phyloP scores from a whole-genome alignment of 768 basidiomycete species.

The Russula emetica region DNA sequence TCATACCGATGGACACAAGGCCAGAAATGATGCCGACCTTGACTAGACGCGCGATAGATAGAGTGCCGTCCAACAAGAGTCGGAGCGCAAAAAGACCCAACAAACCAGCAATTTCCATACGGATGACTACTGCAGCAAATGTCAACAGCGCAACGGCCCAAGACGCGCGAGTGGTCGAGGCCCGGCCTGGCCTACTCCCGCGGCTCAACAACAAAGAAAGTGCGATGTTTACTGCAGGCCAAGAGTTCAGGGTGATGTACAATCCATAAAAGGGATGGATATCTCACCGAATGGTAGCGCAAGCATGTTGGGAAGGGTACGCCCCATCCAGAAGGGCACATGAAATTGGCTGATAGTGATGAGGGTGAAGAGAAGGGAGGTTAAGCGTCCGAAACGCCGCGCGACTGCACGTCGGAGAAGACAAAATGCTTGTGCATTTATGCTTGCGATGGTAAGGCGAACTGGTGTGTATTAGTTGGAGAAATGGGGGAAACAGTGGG shows the following conservation, averaged over 20 bases:
- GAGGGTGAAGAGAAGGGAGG: constrained; percentile 57
- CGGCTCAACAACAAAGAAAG: constrained; percentile 46
- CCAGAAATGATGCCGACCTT: constrained; percentile 49
- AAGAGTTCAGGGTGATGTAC: background rate
- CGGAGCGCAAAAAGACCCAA: constrained; percentile 60
- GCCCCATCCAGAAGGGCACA: constrained; percentile 86
- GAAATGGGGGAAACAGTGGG: background rate
- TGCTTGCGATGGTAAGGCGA: constrained; percentile 62
- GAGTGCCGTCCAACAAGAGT: constrained; percentile 41
- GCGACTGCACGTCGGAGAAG: constrained; percentile 60
- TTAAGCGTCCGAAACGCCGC: constrained; percentile 56
- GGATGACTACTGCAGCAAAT: constrained; percentile 64
- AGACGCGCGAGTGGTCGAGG: constrained; percentile 35
- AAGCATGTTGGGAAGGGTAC: constrained; percentile 94
- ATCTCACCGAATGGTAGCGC: constrained; percentile 72
- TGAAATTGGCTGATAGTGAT: constrained; percentile 87
- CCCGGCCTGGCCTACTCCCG: constrained; percentile 39
- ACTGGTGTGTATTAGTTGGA: constrained; percentile 42
- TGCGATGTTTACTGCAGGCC: constrained; percentile 52
- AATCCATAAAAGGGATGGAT: background rate
- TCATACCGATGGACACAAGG: constrained; percentile 49
- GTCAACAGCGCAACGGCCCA: constrained; percentile 57
- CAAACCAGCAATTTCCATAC: constrained; percentile 73
- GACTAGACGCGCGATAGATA: constrained; percentile 43
- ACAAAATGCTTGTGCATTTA: constrained; percentile 60